A percentile compares a stretch with the other conserved stretches of the same genome.
Evolutionary conservation across 2,329 filamentous ascomycete genomes (phyloP).

Genomic region (Zasmidium angulare): DNA sequence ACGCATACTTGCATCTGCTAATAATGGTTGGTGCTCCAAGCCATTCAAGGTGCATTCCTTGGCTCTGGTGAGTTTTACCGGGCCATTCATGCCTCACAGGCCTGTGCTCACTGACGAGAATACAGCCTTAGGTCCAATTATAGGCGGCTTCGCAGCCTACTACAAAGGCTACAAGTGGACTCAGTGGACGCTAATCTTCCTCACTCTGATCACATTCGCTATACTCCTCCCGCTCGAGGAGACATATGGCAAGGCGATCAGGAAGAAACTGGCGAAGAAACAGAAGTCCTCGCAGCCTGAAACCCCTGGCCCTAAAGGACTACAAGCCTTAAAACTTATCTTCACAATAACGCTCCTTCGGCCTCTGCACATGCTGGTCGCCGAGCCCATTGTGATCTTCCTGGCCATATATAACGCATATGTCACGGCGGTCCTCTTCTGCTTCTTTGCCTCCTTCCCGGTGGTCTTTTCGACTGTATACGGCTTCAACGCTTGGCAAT

Average conservation of each 20-base stretch:
- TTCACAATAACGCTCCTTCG: constrained; percentile 20
- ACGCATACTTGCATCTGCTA: no score
- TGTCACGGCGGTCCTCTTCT: constrained; percentile 24
- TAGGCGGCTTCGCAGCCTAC: constrained; percentile 35
- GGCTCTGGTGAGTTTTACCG: no score
- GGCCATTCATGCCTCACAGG: no score
- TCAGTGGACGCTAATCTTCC: constrained; percentile 33
- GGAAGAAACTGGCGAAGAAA: constrained; percentile 27
- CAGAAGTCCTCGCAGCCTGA: constrained; percentile 17
- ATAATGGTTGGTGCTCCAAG: no score
- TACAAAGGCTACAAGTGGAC: constrained; percentile 36
- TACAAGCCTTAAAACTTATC: background rate
- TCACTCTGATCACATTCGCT: constrained; percentile 23
- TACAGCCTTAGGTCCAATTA: constrained; percentile 13
- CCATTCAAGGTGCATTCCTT: no score
- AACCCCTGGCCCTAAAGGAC: no score
- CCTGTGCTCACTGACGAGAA: no score
- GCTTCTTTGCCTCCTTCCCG: constrained; percentile 27
- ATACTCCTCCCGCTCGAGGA: constrained; percentile 35
- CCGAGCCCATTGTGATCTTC: constrained; percentile 34
- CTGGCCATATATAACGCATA: constrained; percentile 25
- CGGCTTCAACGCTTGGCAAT: constrained; percentile 26
- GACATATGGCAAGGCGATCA: constrained; percentile 33
- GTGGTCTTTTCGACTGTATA: constrained; percentile 31
- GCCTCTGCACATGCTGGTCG: constrained; percentile 30